These are phyloP conservation scores for Amylocarpus encephaloides DNA, from an alignment of 2,329 filamentous ascomycete species.

Conservation along the genomic window DNA sequence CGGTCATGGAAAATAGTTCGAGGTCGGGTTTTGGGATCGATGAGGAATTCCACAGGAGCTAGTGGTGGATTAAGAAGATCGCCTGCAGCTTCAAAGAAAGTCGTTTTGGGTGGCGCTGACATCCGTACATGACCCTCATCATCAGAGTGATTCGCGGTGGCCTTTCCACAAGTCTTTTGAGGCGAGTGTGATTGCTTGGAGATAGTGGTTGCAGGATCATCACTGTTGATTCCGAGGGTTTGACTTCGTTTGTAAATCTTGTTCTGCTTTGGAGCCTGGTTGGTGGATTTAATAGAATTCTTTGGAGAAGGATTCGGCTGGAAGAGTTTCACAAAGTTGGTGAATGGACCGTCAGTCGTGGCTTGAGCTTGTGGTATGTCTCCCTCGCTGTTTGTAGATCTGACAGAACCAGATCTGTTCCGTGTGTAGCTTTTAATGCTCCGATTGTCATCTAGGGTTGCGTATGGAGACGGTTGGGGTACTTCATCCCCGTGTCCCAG, in stretches of 20 bases:
- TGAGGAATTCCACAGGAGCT: constrained; percentile 72
- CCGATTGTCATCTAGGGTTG: constrained; percentile 59
- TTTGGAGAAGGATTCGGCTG: constrained; percentile 49
- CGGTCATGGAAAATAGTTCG: constrained; percentile 96
- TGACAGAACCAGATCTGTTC: constrained; percentile 14
- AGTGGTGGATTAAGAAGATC: constrained; percentile 88
- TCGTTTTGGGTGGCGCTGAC: constrained; percentile 77
- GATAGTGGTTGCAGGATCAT: constrained; percentile 15
- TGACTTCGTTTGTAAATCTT: constrained; percentile 75
- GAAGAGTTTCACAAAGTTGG: constrained; percentile 63
- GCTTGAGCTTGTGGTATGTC: constrained; percentile 18
- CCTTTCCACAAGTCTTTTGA: constrained; percentile 32
- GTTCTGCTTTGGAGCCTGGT: constrained; percentile 52
- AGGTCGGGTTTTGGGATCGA: constrained; percentile 74
- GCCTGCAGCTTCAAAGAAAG: constrained; percentile 89
- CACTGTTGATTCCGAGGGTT: constrained; percentile 50
- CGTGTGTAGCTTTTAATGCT: constrained; percentile 45
- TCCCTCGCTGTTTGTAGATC: constrained; percentile 14
- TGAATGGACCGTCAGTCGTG: constrained; percentile 45
- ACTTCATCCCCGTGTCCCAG: constrained; percentile 45
- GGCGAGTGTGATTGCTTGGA: constrained; percentile 3
- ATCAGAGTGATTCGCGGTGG: constrained; percentile 24
- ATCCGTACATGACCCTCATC: constrained; percentile 44
- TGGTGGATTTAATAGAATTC: constrained; percentile 41
- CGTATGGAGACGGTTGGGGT: constrained; percentile 62